phyloP scores from a whole-genome alignment of 2,329 filamentous ascomycete species.

The Aspergillus fijiensis region DNA sequence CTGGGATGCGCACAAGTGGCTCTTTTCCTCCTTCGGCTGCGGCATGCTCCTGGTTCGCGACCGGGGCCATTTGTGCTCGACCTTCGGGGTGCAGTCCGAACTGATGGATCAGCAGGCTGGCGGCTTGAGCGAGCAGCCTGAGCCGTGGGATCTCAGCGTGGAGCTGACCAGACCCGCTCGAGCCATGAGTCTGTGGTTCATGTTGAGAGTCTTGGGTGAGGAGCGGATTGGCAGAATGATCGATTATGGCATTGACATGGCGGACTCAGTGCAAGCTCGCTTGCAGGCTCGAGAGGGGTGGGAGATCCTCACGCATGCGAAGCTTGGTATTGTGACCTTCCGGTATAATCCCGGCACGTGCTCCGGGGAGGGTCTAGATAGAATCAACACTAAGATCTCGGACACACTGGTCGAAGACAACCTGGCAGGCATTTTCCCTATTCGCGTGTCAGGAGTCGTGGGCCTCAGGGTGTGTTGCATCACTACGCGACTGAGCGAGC shows the following conservation, averaged over 20 bases:
- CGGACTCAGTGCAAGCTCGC: not conserved
- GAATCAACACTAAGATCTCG: conserved; percentile 6
- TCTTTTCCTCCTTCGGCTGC: conserved; percentile 28
- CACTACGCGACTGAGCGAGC: no score
- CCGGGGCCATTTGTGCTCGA: conserved; percentile 5
- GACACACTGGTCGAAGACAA: not conserved
- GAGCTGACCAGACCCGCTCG: conserved; percentile 25
- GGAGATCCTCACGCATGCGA: conserved; percentile 8
- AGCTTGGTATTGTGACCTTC: conserved; percentile 16
- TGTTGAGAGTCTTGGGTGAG: conserved; percentile 17
- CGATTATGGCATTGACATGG: conserved; percentile 16
- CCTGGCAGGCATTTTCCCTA: not conserved
- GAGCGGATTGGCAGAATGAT: conserved; percentile 21
- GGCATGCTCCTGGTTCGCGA: conserved; percentile 23
- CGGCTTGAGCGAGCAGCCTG: conserved; percentile 7
- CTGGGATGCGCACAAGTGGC: conserved; percentile 30
- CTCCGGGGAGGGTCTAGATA: conserved; percentile 5
- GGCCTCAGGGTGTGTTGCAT: no score
- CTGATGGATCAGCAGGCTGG: conserved; percentile 8
- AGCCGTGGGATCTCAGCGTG: conserved; percentile 20
- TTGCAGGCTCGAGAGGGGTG: conserved; percentile 4
- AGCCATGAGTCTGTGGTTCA: conserved; percentile 25
- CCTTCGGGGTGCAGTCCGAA: conserved; percentile 17
- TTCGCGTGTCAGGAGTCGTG: no score
- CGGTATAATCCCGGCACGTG: conserved; percentile 4